Percentiles rank a stretch among this genome's conserved stretches.
Evolutionary conservation across 2,329 filamentous ascomycete genomes (phyloP).

Genomic region (Arthrobotrys entomopaga): DNA sequence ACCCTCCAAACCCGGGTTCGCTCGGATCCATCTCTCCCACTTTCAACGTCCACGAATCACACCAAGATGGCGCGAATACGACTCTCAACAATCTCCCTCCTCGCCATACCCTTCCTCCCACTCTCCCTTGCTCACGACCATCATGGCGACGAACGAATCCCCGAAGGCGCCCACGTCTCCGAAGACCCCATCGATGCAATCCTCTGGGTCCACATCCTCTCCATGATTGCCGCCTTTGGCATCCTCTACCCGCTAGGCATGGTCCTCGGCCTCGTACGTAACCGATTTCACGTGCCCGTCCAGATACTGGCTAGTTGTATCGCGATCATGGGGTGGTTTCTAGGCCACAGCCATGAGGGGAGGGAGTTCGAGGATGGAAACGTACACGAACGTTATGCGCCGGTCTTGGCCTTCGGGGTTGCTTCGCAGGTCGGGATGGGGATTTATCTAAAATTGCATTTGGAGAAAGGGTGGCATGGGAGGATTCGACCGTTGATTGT

Average conservation of each 20-base stretch:
- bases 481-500: slow-evolving; percentile 78
- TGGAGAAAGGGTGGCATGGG: slow-evolving; percentile 83
- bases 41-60: not conserved
- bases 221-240: slow-evolving; percentile 88
- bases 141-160: slow-evolving; percentile 39
- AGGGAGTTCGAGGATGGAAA: slow-evolving; percentile 81
- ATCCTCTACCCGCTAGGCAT: slow-evolving; percentile 93
- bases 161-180: slow-evolving; percentile 38
- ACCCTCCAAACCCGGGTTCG: not conserved
- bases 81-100: not conserved
- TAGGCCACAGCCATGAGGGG: slow-evolving; percentile 90
- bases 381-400: slow-evolving; percentile 83
- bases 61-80: slow-evolving; percentile 28
- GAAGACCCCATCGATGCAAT: slow-evolving; percentile 70
- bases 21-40: slow-evolving; percentile 6
- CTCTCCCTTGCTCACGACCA: slow-evolving; percentile 29
- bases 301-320: slow-evolving; percentile 80
- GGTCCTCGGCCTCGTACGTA: slow-evolving; percentile 79
- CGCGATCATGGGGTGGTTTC: slow-evolving; percentile 78
- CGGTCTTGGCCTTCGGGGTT: slow-evolving; percentile 81
- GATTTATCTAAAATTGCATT: slow-evolving; percentile 86
- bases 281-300: slow-evolving; percentile 91
- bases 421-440: slow-evolving; percentile 81
- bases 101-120: slow-evolving; percentile 58
- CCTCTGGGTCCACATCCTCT: slow-evolving; percentile 92